Evolutionary conservation across 805 yeast genomes (phyloP), one percentile per base, ranked within the genome.

Genomic region (Saturnispora saitoi): DNA sequence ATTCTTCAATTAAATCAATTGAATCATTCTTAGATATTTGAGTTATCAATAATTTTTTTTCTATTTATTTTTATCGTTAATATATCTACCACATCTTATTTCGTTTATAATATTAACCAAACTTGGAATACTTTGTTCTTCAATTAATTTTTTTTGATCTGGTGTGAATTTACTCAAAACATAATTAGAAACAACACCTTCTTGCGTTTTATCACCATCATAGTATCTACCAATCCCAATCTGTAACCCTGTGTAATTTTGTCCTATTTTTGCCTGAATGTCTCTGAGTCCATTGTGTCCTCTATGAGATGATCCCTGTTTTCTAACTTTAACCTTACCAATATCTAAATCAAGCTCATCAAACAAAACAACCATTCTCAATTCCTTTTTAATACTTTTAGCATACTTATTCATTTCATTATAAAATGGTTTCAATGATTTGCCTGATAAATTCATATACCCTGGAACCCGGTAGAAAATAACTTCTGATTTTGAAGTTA

Each of bases 211-310:
- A 38, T 70, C 70, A 45, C 77, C 69, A 5, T 66, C 58, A 6
- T 63, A 66, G 0, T 90, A 83, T 48, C 85, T 69, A 1, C 87
- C 95, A 14, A 90, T 84, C 0, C 97, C 97, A 8, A 89, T 70
- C 15, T 83, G 77, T 12, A 89, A 59, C 45, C 86, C 77, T n/a
- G 77, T 71, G 58, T 81, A 86, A 15, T 69, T 71, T 32, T 70
- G 69, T 0, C 82, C 81, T 32, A 75, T 61, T 20, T 50, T 38
- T 4, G 32, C 42, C 40, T 73, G 74, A 3, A 90, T 73, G 37
- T 83, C 77, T 52, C 74, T 73, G 26, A 90, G 69, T 0, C 96
- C 97, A 59, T 87, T 88, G 58, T 90, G 98, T 0, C 96, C 96
- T 41, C 93, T 70, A 14, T 80, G 72, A 39, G 86, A 76, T 0